phyloP scores from a whole-genome alignment of 1,139 yeast species.

The Sugiyamaella grinbergsii region DNA sequence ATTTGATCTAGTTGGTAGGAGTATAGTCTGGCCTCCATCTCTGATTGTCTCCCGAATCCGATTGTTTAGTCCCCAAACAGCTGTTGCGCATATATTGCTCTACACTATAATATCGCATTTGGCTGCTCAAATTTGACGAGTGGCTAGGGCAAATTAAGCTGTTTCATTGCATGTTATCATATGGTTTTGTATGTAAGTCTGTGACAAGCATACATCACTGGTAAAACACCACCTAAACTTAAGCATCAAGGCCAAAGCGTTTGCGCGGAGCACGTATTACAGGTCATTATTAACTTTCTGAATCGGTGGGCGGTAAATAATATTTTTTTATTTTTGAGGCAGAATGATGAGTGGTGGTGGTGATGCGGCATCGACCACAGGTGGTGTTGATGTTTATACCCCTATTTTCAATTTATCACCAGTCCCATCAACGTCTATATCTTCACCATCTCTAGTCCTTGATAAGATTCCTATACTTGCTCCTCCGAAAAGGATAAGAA shows the following conservation, averaged over 20 bases:
- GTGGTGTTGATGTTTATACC: constrained; percentile 5
- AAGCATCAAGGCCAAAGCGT: too few relatives aligned
- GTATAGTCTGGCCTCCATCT: too few relatives aligned
- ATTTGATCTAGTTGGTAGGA: not conserved
- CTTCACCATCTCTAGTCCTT: constrained; percentile 17
- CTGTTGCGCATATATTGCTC: not conserved
- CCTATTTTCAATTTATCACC: constrained; percentile 9
- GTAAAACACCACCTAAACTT: too few relatives aligned
- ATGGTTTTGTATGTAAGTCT: too few relatives aligned
- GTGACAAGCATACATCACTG: too few relatives aligned
- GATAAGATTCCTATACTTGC: constrained; percentile 23
- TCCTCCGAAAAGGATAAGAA: constrained; percentile 18
- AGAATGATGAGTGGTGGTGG: constrained; percentile 10
- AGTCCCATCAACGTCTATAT: constrained; percentile 1
- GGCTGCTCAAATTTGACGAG: too few relatives aligned
- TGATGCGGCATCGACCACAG: not conserved
- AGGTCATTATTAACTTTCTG: constrained; percentile 1
- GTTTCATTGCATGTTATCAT: too few relatives aligned
- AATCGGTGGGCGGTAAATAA: constrained; percentile 16
- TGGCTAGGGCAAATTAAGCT: too few relatives aligned
- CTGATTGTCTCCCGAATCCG: too few relatives aligned
- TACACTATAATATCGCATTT: too few relatives aligned
- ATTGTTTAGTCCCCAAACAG: not conserved
- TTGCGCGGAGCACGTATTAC: too few relatives aligned
- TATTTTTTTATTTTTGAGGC: constrained; percentile 8